phyloP scores from a whole-genome alignment of 306 rosid species.

The Vicia villosa region DNA sequence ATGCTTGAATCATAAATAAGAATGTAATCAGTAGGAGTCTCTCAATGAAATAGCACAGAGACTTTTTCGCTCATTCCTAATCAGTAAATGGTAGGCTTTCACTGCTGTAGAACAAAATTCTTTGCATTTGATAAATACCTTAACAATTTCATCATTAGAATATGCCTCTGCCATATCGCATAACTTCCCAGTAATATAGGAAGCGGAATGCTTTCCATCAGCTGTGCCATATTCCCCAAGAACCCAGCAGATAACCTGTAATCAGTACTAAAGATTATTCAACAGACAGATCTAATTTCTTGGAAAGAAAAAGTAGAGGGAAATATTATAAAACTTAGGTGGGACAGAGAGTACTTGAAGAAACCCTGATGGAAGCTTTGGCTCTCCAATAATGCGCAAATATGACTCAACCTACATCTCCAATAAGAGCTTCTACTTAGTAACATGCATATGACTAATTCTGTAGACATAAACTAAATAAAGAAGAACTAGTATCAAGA shows the following conservation, averaged over 20 bases:
- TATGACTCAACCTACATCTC: conserved; percentile 82
- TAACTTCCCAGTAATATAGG: conserved; percentile 82
- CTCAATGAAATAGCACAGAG: neutral
- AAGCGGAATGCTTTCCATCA: conserved; percentile 80
- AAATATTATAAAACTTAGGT: conserved; percentile 27
- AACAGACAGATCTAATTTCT: conserved; percentile 23
- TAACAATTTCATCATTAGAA: conserved; percentile 85
- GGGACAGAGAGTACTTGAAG: conserved; percentile 67
- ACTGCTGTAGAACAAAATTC: neutral
- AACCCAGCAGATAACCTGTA: conserved; percentile 98
- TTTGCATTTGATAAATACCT: conserved; percentile 56
- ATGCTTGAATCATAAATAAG: conserved; percentile 7
- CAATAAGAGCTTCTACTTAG: conserved; percentile 32
- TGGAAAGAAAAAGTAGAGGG: conserved; percentile 9
- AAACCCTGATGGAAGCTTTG: conserved; percentile 90
- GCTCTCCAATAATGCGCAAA: conserved; percentile 80
- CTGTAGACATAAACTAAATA: neutral
- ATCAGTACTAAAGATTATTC: conserved; percentile 45
- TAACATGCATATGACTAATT: conserved; percentile 8
- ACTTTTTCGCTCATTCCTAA: neutral
- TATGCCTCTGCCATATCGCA: conserved; percentile 94
- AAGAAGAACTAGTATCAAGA: conserved; percentile 36
- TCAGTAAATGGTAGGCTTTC: conserved; percentile 14
- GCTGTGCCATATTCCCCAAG: conserved; percentile 95
- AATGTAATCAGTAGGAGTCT: conserved; percentile 14